Evolutionary conservation across 345 rosid genomes (phyloP), one percentile per base, ranked within the genome.

Genomic region (Chamaenerion angustifolium): DNA sequence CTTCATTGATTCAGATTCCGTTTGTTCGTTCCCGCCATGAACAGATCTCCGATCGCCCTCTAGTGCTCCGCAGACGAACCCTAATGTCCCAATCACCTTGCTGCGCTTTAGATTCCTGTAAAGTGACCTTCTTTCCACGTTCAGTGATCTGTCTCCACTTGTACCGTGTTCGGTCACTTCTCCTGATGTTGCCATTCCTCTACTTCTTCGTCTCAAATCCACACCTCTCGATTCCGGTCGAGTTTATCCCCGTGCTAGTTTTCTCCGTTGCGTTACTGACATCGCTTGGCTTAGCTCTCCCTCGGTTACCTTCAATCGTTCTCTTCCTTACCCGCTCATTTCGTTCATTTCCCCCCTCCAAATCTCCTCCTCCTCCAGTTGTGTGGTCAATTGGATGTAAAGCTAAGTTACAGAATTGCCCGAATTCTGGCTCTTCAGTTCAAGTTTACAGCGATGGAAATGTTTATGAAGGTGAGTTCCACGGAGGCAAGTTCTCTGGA

Each of bases 401-500:
- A 67, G 79, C 82, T 8, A 80, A 76, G 1, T 51, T 48, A 0
- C 77, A 75, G 64, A 76, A 71, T 63, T 71, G 60, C 63, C 65
- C 62, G 0, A 71, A 56, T 53, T 82, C 88, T 3, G 95, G 95
- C 10, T 76, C 78, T 10, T 72, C 76, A 82, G 90, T 85, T 57
- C 77, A 78, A 17, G 74, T 67, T 64, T 80, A 76, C 42, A 75
- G 85, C 55, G 80, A 81, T 3, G 83, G 85, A 46, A 92, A 85
- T 78, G 83, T 80, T 8, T 85, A 82, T 49, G 95, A 85, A 52
- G 95, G 95, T 42, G 95, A 85, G 61, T 85, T 85, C 62, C 92
- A 74, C 27, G 68, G 43, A 23, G 95, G 92, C 9, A 82, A 77
- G 68, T 79, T 79, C 52, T 82, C 83, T 16, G 95, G 95, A 15